Evolutionary conservation across 2,329 filamentous ascomycete species (phyloP).

Genomic region (Fusarium acutatum): DNA sequence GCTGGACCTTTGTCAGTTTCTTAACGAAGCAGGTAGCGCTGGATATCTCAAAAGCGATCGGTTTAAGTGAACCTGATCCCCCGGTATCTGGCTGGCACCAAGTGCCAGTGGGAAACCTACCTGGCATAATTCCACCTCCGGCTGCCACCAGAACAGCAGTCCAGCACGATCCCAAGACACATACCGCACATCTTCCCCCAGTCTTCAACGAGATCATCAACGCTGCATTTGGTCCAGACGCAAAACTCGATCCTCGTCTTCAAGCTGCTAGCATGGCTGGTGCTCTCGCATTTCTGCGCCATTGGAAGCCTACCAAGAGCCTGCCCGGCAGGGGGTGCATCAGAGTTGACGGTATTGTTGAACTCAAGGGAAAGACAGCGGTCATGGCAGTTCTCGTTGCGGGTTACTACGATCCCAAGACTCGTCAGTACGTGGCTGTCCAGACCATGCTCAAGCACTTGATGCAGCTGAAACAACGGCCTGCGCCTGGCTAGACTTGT

Average conservation of each 20-base stretch:
- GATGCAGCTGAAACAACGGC: slow-evolving; percentile 52
- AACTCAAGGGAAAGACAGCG: slow-evolving; percentile 57
- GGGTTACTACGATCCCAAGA: slow-evolving; percentile 66
- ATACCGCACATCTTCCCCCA: slow-evolving; percentile 36
- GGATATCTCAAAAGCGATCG: slow-evolving; percentile 56
- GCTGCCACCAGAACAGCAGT: slow-evolving; percentile 37
- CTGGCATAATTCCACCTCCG: slow-evolving; percentile 33
- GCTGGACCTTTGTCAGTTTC: slow-evolving; percentile 61
- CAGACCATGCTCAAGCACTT: slow-evolving; percentile 55
- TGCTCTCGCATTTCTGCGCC: slow-evolving; percentile 50
- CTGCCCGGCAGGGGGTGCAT: slow-evolving; percentile 62
- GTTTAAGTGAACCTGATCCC: slow-evolving; percentile 46
- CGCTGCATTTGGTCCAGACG: slow-evolving; percentile 40
- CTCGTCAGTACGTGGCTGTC: slow-evolving; percentile 53
- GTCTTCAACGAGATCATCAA: slow-evolving; percentile 39
- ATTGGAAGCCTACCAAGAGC: slow-evolving; percentile 55
- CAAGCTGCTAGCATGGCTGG: slow-evolving; percentile 47
- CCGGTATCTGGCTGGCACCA: slow-evolving; percentile 46
- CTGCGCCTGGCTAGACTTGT: slow-evolving; percentile 42
- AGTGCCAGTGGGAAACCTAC: slow-evolving; percentile 37
- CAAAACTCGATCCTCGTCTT: slow-evolving; percentile 48
- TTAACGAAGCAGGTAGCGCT: slow-evolving; percentile 56
- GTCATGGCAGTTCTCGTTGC: slow-evolving; percentile 60
- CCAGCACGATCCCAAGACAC: slow-evolving; percentile 37
- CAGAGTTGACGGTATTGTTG: slow-evolving; percentile 62